These are phyloP conservation scores for Galerina marginata DNA, from an alignment of 768 basidiomycete species.

Conservation along the genomic window DNA sequence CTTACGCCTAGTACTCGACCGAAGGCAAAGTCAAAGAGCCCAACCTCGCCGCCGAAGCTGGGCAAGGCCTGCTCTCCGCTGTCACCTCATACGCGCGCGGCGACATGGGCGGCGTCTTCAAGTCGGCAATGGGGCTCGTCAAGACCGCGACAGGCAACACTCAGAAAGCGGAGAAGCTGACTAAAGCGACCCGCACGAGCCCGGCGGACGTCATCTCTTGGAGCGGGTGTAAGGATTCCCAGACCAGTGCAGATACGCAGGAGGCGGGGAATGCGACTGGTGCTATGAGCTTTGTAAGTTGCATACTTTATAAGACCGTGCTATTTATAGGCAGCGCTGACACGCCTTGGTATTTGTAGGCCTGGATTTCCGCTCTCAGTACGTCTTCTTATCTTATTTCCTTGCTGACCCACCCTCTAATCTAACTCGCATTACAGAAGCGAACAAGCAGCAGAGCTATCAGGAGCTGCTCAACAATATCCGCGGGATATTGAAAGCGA, in stretches of 20 bases:
- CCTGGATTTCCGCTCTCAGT: constrained; percentile 66
- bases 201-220: neutral
- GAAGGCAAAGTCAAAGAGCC: constrained; percentile 96
- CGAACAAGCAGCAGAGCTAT: constrained; percentile 49
- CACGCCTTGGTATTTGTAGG: constrained; percentile 39
- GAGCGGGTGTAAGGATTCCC: neutral
- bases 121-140: constrained; percentile 73
- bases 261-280: constrained; percentile 55
- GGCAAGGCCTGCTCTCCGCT: constrained; percentile 82
- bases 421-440: constrained; percentile 28
- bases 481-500: constrained; percentile 42
- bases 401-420: neutral
- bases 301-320: neutral
- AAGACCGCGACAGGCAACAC: constrained; percentile 74
- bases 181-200: constrained; percentile 59
- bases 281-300: neutral
- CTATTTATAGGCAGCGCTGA: neutral
- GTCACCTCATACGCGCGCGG: constrained; percentile 77
- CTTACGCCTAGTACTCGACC: constrained; percentile 90
- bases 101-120: constrained; percentile 81
- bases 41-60: constrained; percentile 86
- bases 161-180: constrained; percentile 65
- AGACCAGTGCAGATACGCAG: neutral
- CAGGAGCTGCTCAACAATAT: constrained; percentile 46
- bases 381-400: constrained; percentile 16